These are phyloP conservation scores for Tetrahymena borealis DNA, from an alignment of 73 alveolate species.

Conservation along the genomic window DNA sequence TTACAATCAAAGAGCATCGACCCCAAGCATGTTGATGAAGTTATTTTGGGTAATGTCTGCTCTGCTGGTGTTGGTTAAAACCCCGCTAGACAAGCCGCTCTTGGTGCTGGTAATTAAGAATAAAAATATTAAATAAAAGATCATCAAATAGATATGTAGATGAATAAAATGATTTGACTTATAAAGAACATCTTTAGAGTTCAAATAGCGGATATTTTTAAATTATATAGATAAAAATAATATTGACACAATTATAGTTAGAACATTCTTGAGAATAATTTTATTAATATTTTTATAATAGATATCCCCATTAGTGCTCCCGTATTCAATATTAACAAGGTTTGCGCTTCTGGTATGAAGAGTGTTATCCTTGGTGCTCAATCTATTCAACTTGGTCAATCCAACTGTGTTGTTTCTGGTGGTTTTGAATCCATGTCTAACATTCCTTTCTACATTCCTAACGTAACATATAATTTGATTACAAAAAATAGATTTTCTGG, in stretches of 20 bases:
- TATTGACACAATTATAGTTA: no score
- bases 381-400: slow-evolving; percentile 59
- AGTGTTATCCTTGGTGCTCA: slow-evolving; percentile 67
- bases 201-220: no score
- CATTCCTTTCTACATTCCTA: slow-evolving; percentile 54
- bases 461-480: neutral
- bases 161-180: no score
- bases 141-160: no score
- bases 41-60: slow-evolving; percentile 64
- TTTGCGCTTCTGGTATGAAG: slow-evolving; percentile 86
- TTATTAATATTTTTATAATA: neutral
- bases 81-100: slow-evolving; percentile 73
- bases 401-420: slow-evolving; percentile 67
- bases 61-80: slow-evolving; percentile 69
- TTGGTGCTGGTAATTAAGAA: slow-evolving; percentile 52
- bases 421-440: slow-evolving; percentile 83
- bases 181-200: no score
- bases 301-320: slow-evolving; percentile 41
- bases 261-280: neutral
- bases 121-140: neutral
- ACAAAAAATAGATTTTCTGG: neutral
- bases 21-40: slow-evolving; percentile 69
- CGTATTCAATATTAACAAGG: slow-evolving; percentile 62
- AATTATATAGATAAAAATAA: no score
- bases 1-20: slow-evolving; percentile 39